Base-by-base conservation (phyloP, 2,329 filamentous ascomycete species). In the Lecanicillium sp. region DNA sequence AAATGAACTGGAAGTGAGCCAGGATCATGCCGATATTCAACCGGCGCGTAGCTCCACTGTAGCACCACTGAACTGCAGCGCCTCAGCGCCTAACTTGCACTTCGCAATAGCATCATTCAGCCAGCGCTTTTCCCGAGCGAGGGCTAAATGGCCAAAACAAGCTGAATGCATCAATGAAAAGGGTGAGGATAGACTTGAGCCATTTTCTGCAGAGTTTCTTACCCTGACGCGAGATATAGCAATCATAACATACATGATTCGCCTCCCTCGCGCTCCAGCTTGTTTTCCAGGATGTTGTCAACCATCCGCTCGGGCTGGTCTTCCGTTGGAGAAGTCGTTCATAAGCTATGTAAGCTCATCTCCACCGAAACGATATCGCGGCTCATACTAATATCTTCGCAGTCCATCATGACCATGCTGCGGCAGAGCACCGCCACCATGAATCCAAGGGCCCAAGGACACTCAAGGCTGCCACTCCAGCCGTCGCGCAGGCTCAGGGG, bases 31-130 rank as follows among this genome's bases (percentile, higher is more conserved):
- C 48, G 48, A 44, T 10, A 35, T 44, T 45, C 27, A 44, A 20
- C 48, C 48, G 48, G 41, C 48, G 48, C 48, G 39, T 49, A 23
- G 23, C 40, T 40, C 41, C 41, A 36, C 48, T 45, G 36, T 36
- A 35, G 35, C 41, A 35, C 24, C 48, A 33, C 33, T 24, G n/a
- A 11, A 15, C n/a, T 15, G 12, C 32, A 35, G 32, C 32, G 39
- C 24, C 14, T 11, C 17, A 17, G 36, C 29, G 17, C 32, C 38
- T 29, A 30, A 26, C 8, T 30, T 23, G 41, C 24, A 41, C 37
- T 42, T 37, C 23, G 30, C 45, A 36, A 23, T 24, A n/a, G 8
- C 32, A 33, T 35, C 44, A 47, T 4, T 7, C 26, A 35, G 20
- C 27, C 35, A 19, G 12, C 35, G 19, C 35, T 26, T 40, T 12